These are phyloP conservation scores for Mesembryanthemum crystallinum DNA, from an alignment of 148 eudicot species.

Conservation along the genomic window DNA sequence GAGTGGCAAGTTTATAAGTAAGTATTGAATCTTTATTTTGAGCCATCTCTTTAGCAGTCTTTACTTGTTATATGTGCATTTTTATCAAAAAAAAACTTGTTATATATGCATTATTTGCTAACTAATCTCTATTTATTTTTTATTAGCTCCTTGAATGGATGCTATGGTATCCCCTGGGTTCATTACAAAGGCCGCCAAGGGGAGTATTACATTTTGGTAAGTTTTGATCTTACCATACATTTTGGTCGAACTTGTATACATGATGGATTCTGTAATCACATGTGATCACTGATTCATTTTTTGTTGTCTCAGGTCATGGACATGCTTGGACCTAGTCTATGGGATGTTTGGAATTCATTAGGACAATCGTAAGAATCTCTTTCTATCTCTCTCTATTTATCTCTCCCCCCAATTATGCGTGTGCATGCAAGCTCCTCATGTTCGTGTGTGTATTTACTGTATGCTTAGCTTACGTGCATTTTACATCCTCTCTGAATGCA, in stretches of 20 bases:
- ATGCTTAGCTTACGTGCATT: background rate
- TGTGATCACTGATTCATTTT: background rate
- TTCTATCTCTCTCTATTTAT: conserved; percentile 1
- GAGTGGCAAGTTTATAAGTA: conserved; percentile 99
- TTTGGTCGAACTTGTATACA: background rate
- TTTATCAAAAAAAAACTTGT: too few relatives aligned
- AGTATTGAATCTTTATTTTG: conserved; percentile 18
- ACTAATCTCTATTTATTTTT: conserved; percentile 19
- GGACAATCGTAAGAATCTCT: conserved; percentile 78
- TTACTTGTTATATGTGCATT: background rate
- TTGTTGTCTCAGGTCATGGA: conserved; percentile 72
- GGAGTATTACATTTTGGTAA: conserved; percentile 88
- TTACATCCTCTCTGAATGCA: background rate
- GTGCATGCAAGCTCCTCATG: background rate
- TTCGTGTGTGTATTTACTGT: background rate
- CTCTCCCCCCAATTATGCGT: background rate
- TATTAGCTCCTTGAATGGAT: conserved; percentile 70
- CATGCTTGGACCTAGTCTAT: conserved; percentile 94
- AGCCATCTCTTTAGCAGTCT: background rate
- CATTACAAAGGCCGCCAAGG: conserved; percentile 93
- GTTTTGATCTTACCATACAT: conserved; percentile 13
- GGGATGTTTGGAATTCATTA: conserved; percentile 93
- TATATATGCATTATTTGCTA: background rate
- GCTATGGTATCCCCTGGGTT: conserved; percentile 85
- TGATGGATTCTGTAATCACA: background rate